Evolutionary conservation across 495 filamentous ascomycete genomes (phyloP), one percentile per base, ranked within the genome.

Genomic region (Cudoniella acicularis): DNA sequence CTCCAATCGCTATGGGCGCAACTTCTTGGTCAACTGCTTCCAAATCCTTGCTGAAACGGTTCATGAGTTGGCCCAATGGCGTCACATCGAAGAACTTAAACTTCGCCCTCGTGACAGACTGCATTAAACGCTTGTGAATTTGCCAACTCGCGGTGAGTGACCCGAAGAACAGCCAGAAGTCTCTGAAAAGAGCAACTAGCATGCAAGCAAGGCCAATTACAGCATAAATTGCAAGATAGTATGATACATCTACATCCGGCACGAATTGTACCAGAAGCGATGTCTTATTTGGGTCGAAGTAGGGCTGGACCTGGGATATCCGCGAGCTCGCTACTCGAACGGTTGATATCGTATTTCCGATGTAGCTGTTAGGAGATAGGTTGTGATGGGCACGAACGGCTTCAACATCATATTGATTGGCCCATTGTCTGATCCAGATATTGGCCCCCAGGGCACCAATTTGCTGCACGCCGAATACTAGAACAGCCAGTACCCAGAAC

Each of bases 31-130:
- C 95, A 58, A 99, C 78, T 3, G 91, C 85, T 69, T 99, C 94
- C 23, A 98, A 79, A 71, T 98, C 95, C 71, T 97, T 98, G 61
- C 93, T 97, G 72, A 99, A 99, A 40, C 95, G 81, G 71, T 99
- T 99, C 89, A 98, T 98, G 62, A 99, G 80, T 71, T 97, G 94
- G 11, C 95, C 95, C 0, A 97, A 82, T 4, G 95, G 95, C 1
- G 95, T 99, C 1, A 91, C 90, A 70, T 99, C 95, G 69, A 99
- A 99, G 77, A 99, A 99, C 62, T 89, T 89, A 75, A 98, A 96
- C 67, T 90, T 91, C 16, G 95, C 95, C 52, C 92, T 86, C 55
- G 90, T 87, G 24, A 99, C 82, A 2, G 89, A 75, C 22, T 83
- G 78, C 71, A 98, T 85, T 47, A 99, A 81, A 23, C 83, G 79